Base-by-base conservation (phyloP, 768 basidiomycete species). In the Xanthoconium purpureum region DNA sequence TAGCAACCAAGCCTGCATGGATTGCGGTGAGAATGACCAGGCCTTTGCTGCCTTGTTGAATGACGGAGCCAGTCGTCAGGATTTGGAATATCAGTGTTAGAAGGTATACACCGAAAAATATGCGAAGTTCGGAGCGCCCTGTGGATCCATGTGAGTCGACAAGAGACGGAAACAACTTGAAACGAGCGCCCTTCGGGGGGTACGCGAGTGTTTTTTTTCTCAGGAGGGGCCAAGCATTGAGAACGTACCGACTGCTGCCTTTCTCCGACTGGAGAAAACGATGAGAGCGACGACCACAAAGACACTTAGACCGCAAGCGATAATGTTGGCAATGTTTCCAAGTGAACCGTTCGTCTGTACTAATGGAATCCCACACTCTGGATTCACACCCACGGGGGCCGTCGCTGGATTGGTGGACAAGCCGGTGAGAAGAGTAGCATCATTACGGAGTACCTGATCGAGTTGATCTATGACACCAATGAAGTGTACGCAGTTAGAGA, bases 251-350 rank as follows among this genome's bases (percentile, higher is more conserved):
- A 98, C 96, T 17, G 96, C 96, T 12, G 95, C 96, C 64, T 85
- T 87, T 52, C 96, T 75, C 49, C 85, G 74, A 54, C 80, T 77
- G 14, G 85, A 81, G 46, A 78, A 69, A 33, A 76, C 73, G 39
- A 91, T 77, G 40, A 98, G 78, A 36, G 68, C 69, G 24, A 78
- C 59, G n/a, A 84, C 73, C 63, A 88, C 66, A 30, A 91, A 44
- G 57, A 93, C 73, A 65, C 87, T 87, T 48, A 92, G 65, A n/a
- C 78, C 87, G 63, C 91, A 96, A 5, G 82, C 80, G 58, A 92
- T 78, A 67, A 94, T 85, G 68, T 97, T 91, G 56, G 94, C 94
- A 59, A 91, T 82, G 77, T 94, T 92, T 61, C 88, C 91, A 9
- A 92, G 72, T 6, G 83, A 81, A 29, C 83, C 80, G 28, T 81